phyloP scores from a whole-genome alignment of 1,284 basidiomycete genomes.

The Irpex sp. region DNA sequence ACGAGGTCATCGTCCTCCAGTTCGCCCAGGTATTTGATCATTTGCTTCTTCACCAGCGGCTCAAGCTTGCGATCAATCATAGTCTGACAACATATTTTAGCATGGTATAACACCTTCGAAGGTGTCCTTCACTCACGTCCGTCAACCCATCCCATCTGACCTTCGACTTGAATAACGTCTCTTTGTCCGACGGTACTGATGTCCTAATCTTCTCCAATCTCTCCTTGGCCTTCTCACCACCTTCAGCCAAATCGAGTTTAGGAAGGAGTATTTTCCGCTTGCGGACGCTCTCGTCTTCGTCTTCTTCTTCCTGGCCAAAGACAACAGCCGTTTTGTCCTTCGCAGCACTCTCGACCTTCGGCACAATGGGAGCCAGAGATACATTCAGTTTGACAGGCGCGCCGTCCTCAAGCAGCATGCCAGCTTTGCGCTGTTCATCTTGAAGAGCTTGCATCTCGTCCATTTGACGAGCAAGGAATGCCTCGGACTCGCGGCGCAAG shows the following conservation, averaged over 20 bases:
- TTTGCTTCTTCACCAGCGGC: constrained; percentile 70
- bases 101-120: background rate
- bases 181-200: constrained; percentile 66
- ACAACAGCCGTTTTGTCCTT: constrained; percentile 51
- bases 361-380: constrained; percentile 45
- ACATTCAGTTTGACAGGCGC: constrained; percentile 82
- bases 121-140: constrained; percentile 52
- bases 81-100: constrained; percentile 35
- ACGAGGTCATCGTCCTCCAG: constrained; percentile 85
- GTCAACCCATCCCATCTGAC: constrained; percentile 84
- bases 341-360: constrained; percentile 40
- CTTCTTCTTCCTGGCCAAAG: constrained; percentile 78
- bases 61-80: constrained; percentile 79
- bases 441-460: constrained; percentile 85
- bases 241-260: constrained; percentile 81
- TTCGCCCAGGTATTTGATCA: constrained; percentile 82
- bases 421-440: constrained; percentile 81
- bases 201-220: constrained; percentile 69
- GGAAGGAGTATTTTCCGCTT: constrained; percentile 78
- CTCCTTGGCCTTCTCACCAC: constrained; percentile 70
- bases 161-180: constrained; percentile 70
- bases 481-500: constrained; percentile 79
- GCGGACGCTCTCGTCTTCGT: constrained; percentile 70
- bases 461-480: constrained; percentile 85
- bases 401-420: constrained; percentile 85